Base-by-base conservation (phyloP, 805 yeast genomes). In the Candida quercuum region DNA sequence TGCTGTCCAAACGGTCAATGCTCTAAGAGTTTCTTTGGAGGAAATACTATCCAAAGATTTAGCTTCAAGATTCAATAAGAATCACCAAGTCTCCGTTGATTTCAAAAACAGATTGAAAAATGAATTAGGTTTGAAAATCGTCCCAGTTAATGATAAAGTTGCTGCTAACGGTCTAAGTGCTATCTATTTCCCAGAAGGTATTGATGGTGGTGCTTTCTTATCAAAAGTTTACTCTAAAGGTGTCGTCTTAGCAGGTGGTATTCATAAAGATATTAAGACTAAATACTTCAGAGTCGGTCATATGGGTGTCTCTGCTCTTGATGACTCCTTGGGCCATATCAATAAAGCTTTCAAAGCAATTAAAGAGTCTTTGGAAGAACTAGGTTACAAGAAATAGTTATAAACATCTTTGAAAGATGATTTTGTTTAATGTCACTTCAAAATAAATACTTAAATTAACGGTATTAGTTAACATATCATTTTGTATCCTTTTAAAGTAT, bases 241-340 rank as follows among this genome's bases (percentile, higher is more conserved):
- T 15, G 76, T 84, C 54, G 76, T 81, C 18, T 73, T 89, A 34
- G 96, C 97, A 32, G 94, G 93, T 35, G 97, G 97, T 41, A 82
- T 89, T 47, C 91, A 85, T 66, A 80, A 77, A 61, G 86, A 78
- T 18, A 77, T 87, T 52, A 81, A 77, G 33, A 74, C 83, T 41
- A 80, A 82, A 60, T 89, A 89, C 67, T 86, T 91, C 69, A 77
- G 98, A 63, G 79, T 89, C 42, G 98, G 98, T 25, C 98, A 89
- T 66, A 91, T 91, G 98, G 96, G 97, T 45, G 80, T 78, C 41
- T 73, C 88, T 33, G 85, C 81, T 11, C 64, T 75, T 41, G 77
- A 79, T 48, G 69, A 63, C 27, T 61, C 65, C 38, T 66, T 76
- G 43, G 70, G 71, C 24, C 84, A 81, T 56, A 59, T 81, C 21